Percentiles rank a stretch among this genome's conserved stretches.
Conservation (phyloP, 805 yeast genomes). For the Barnettozyma salicaria region DNA sequence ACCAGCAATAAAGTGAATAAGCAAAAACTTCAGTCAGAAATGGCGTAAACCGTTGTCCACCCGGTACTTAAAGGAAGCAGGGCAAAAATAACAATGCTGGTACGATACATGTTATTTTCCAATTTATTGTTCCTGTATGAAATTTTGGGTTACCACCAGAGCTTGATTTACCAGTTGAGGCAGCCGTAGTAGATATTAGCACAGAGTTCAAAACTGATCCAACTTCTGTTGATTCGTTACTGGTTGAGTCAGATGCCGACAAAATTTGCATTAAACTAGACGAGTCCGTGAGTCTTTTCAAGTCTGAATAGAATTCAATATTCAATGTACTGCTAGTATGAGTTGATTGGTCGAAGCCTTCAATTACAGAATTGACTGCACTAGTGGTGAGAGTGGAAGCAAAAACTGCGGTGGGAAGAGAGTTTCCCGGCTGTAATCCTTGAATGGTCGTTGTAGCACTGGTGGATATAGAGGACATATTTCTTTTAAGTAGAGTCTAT, state of each 20-base stretch:
- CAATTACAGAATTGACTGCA: constrained; percentile 12
- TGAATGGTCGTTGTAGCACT: background rate
- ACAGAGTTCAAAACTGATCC: constrained; percentile 1
- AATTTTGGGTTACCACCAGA: constrained; percentile 10
- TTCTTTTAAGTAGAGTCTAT: too few relatives aligned
- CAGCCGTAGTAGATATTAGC: background rate
- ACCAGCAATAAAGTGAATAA: background rate
- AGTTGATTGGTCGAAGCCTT: too few relatives aligned
- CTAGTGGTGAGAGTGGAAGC: constrained; percentile 7
- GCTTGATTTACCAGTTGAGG: constrained; percentile 2
- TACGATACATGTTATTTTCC: constrained; percentile 11
- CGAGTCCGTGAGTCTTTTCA: constrained; percentile 18
- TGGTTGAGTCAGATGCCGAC: constrained; percentile 8
- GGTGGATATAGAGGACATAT: too few relatives aligned
- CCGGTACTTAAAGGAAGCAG: constrained; percentile 6
- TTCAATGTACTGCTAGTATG: too few relatives aligned
- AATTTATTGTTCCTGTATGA: constrained; percentile 3
- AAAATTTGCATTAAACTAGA: constrained; percentile 8
- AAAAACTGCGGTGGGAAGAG: constrained; percentile 6
- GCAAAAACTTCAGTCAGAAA: background rate
- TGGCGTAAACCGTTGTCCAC: too few relatives aligned
- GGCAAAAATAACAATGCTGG: constrained; percentile 14
- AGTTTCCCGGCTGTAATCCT: background rate
- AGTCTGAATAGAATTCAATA: constrained; percentile 19
- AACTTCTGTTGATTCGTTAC: constrained; percentile 2